A percentile compares a stretch with the other conserved stretches of the same genome.
Conservation (phyloP, 257 asterid genomes). For the Pogostemon cablin region DNA sequence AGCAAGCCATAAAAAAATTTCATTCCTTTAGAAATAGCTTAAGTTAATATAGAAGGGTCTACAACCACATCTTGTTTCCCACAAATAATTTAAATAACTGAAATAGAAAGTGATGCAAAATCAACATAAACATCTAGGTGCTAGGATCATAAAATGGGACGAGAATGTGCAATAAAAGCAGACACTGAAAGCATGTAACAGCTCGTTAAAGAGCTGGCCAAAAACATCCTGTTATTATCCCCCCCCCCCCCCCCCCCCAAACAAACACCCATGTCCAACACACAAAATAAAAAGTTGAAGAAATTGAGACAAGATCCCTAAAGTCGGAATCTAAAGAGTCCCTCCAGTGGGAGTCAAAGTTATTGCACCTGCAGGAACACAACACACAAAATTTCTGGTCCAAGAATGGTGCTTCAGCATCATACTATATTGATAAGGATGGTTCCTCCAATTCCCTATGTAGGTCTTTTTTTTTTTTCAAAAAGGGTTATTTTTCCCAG, state of each 20-base stretch:
- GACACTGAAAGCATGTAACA: too few species aligned
- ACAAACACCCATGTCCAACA: too few species aligned
- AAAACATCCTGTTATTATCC: too few species aligned
- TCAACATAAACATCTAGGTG: background rate
- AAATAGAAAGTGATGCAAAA: background rate
- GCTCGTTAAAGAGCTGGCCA: too few species aligned
- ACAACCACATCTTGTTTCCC: background rate
- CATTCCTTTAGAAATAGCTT: background rate
- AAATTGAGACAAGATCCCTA: background rate
- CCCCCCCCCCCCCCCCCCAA: background rate
- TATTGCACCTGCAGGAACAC: too few species aligned
- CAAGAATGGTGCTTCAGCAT: background rate
- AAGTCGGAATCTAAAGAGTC: background rate
- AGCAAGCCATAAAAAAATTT: constrained; percentile 25
- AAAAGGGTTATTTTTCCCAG: background rate
- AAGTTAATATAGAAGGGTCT: background rate
- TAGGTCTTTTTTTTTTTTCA: background rate
- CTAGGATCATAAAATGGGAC: background rate
- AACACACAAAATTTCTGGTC: background rate
- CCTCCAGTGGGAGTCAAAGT: background rate
- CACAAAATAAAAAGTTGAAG: background rate
- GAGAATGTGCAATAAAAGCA: too few species aligned
- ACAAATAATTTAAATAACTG: background rate
- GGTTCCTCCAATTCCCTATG: background rate
- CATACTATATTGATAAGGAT: background rate